Evolutionary conservation across 768 basidiomycete genomes (phyloP).

Genomic region (Daedaleopsis sinensis): DNA sequence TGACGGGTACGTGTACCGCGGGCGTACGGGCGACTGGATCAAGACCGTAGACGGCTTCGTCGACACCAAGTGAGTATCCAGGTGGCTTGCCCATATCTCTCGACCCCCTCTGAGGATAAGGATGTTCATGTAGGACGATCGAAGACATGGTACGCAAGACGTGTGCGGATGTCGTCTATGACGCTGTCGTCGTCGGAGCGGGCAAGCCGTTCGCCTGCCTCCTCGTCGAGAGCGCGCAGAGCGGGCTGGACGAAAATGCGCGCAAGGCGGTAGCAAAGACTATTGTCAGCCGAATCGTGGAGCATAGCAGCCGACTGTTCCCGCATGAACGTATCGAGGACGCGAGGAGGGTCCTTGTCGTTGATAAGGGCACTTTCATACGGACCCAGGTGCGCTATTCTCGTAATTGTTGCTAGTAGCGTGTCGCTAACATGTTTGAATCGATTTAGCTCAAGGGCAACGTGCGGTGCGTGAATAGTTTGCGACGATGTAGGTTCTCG

Average conservation of each 20-base stretch:
- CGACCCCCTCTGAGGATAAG: neutral
- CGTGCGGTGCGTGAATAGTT: conserved; percentile 8
- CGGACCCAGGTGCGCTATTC: conserved; percentile 9
- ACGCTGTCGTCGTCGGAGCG: conserved; percentile 27
- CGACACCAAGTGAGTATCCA: conserved; percentile 23
- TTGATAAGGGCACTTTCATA: conserved; percentile 9
- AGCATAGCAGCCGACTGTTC: conserved; percentile 7
- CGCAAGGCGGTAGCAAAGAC: conserved; percentile 3
- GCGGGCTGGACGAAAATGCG: neutral
- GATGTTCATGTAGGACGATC: conserved; percentile 14
- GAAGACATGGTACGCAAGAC: conserved; percentile 22
- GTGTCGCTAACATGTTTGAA: neutral
- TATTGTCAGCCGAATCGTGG: conserved; percentile 8
- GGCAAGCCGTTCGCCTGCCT: conserved; percentile 17
- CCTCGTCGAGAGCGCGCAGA: conserved; percentile 19
- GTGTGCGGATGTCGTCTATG: conserved; percentile 20
- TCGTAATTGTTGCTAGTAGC: neutral
- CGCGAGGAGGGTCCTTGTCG: conserved; percentile 10
- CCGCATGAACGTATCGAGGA: conserved; percentile 18
- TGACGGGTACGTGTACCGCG: conserved; percentile 23
- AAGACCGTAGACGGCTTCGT: conserved; percentile 21
- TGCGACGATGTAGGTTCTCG: neutral
- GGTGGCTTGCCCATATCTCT: neutral
- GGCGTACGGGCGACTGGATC: conserved; percentile 28
- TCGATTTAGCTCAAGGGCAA: conserved; percentile 8